Percentiles rank a stretch among this genome's conserved stretches.
Conservation (phyloP, 1,284 basidiomycete species). For the Sporisorium sorghi region DNA sequence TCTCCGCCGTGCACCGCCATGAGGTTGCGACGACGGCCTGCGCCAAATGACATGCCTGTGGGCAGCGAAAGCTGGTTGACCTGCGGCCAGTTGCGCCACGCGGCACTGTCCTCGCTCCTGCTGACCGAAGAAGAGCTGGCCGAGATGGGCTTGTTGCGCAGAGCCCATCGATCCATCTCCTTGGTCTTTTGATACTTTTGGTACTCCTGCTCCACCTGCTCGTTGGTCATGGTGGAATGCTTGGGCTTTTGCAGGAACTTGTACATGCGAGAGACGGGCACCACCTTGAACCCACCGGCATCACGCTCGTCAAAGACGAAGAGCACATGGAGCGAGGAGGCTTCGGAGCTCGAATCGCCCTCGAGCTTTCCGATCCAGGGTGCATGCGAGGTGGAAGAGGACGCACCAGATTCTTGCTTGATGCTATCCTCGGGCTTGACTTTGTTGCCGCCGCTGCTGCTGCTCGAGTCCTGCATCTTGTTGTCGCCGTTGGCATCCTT, state of each 20-base stretch:
- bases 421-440: conserved; percentile 31
- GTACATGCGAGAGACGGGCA: conserved; percentile 66
- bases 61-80: conserved; percentile 47
- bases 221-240: conserved; percentile 55
- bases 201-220: conserved; percentile 59
- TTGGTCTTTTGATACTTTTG: conserved; percentile 55
- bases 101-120: conserved; percentile 44
- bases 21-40: conserved; percentile 50
- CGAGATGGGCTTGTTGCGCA: conserved; percentile 47
- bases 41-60: conserved; percentile 47
- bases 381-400: conserved; percentile 53
- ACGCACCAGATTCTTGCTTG: conserved; percentile 35
- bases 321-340: conserved; percentile 64
- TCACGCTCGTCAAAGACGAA: conserved; percentile 67
- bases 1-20: conserved; percentile 55
- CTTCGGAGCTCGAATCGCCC: conserved; percentile 61
- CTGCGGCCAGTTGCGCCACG: conserved; percentile 47
- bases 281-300: conserved; percentile 66
- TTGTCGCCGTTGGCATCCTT: conserved; percentile 37
- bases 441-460: conserved; percentile 3
- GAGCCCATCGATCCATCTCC: conserved; percentile 54
- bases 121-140: conserved; percentile 17
- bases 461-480: conserved; percentile 21
- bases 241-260: conserved; percentile 67
- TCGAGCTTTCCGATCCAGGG: conserved; percentile 69